Evolutionary conservation across 192 early-diverging fungal genomes (phyloP).

Genomic region (Coemansia sp.): DNA sequence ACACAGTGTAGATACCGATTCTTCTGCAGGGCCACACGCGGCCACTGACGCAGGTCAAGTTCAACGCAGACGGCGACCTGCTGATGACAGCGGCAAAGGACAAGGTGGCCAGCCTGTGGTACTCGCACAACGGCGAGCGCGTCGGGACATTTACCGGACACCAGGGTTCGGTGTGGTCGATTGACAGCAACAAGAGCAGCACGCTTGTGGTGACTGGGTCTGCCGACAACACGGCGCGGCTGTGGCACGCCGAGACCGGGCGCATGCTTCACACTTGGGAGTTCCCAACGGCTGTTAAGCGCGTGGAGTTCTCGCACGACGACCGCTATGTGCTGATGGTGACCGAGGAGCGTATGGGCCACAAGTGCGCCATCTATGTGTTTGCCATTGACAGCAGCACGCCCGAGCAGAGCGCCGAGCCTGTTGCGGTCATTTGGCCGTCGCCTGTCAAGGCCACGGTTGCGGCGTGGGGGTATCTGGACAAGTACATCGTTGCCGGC

Average conservation of each 20-base stretch:
- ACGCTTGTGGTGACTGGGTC: slow-evolving; percentile 83
- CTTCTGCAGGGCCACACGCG: slow-evolving; percentile 95
- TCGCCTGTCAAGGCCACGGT: slow-evolving; percentile 84
- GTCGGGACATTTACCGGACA: slow-evolving; percentile 93
- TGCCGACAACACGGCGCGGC: slow-evolving; percentile 86
- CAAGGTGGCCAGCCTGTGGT: slow-evolving; percentile 92
- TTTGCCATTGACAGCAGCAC: slow-evolving; percentile 69
- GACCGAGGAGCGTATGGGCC: slow-evolving; percentile 97
- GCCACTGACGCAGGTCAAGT: slow-evolving; percentile 95
- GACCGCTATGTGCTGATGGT: slow-evolving; percentile 85
- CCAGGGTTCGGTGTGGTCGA: slow-evolving; percentile 90
- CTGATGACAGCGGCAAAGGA: slow-evolving; percentile 96
- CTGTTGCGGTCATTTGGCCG: slow-evolving; percentile 70
- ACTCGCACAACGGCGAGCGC: slow-evolving; percentile 96
- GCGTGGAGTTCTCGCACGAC: slow-evolving; percentile 88
- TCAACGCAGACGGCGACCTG: slow-evolving; percentile 97
- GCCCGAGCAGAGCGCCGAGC: slow-evolving; percentile 71
- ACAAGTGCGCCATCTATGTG: slow-evolving; percentile 81
- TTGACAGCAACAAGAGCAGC: slow-evolving; percentile 84
- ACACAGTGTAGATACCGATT: slow-evolving; percentile 66
- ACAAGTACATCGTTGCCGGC: slow-evolving; percentile 91
- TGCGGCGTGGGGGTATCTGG: slow-evolving; percentile 88
- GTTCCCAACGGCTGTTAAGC: slow-evolving; percentile 85
- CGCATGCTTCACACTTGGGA: slow-evolving; percentile 90
- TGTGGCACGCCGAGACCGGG: slow-evolving; percentile 94